Percentiles rank a stretch among this genome's conserved stretches.
Evolutionary conservation across 2,329 filamentous ascomycete genomes (phyloP).

Genomic region (Phyllosticta ampelicida): DNA sequence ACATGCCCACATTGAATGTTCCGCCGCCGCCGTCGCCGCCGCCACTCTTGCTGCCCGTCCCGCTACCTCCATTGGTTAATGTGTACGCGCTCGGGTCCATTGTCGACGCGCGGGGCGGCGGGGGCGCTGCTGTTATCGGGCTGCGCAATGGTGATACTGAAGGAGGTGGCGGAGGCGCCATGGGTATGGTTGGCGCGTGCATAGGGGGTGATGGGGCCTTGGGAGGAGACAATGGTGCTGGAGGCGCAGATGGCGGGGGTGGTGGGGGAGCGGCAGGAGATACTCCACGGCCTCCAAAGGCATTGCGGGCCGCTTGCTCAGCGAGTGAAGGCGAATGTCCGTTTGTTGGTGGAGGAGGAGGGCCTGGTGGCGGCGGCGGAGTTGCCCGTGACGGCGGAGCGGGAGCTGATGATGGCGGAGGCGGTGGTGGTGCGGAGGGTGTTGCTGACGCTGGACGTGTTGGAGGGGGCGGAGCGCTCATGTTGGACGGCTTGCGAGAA

Average conservation of each 20-base stretch:
- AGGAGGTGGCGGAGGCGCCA: conserved; percentile 19
- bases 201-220: conserved; percentile 17
- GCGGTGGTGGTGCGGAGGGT: conserved; percentile 41
- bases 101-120: conserved; percentile 40
- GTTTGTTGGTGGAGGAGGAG: conserved; percentile 21
- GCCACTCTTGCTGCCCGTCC: conserved; percentile 12
- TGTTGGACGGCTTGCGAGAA: conserved; percentile 45
- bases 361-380: conserved; percentile 23
- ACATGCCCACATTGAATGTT: conserved; percentile 15
- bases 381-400: conserved; percentile 37
- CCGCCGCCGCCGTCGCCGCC: conserved; percentile 14
- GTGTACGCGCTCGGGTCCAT: conserved; percentile 72
- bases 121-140: conserved; percentile 17
- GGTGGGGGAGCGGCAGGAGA: conserved; percentile 30
- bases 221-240: conserved; percentile 27
- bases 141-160: conserved; percentile 21
- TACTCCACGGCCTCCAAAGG: conserved; percentile 34
- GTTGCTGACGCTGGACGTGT: conserved; percentile 30
- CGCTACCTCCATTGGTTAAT: conserved; percentile 30
- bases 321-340: conserved; percentile 27
- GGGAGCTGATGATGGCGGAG: conserved; percentile 41
- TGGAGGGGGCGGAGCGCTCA: conserved; percentile 29
- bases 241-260: conserved; percentile 27
- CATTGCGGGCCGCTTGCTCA: conserved; percentile 48
- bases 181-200: conserved; percentile 22